Evolutionary conservation across 179 eudicot genomes (phyloP).

Genomic region (Carnegiea gigantea): DNA sequence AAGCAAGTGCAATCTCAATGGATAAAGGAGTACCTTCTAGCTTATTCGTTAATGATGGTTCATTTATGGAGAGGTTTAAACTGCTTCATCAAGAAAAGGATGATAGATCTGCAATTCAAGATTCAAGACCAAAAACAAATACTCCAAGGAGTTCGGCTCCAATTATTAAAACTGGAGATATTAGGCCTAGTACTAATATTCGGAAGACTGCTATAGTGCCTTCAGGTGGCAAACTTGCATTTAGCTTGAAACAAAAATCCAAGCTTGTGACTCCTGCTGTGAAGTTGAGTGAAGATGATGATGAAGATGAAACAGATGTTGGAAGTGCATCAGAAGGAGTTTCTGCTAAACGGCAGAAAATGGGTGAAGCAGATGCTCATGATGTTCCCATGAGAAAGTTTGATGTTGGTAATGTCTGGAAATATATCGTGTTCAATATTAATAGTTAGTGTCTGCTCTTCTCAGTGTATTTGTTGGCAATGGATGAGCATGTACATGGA

Average conservation of each 20-base stretch:
- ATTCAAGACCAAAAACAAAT: slow-evolving; percentile 39
- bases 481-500: neutral
- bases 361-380: slow-evolving; percentile 50
- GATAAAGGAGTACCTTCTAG: slow-evolving; percentile 62
- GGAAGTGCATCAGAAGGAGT: slow-evolving; percentile 45
- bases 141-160: slow-evolving; percentile 42
- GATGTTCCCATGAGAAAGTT: slow-evolving; percentile 42
- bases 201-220: slow-evolving; percentile 37
- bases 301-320: slow-evolving; percentile 51
- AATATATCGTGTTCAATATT: slow-evolving; percentile 21
- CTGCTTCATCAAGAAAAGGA: slow-evolving; percentile 70
- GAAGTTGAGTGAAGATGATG: slow-evolving; percentile 84
- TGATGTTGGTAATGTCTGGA: slow-evolving; percentile 82
- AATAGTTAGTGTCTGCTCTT: neutral
- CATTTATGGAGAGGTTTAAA: slow-evolving; percentile 94
- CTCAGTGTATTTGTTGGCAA: slow-evolving; percentile 4
- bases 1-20: slow-evolving; percentile 44
- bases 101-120: slow-evolving; percentile 36
- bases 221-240: slow-evolving; percentile 86
- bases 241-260: slow-evolving; percentile 92
- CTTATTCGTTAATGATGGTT: slow-evolving; percentile 89
- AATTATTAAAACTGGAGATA: slow-evolving; percentile 42
- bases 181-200: slow-evolving; percentile 42
- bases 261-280: slow-evolving; percentile 82
- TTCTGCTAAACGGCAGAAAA: slow-evolving; percentile 66